phyloP scores from a whole-genome alignment of 306 rosid genomes.

The Fragaria vesca region DNA sequence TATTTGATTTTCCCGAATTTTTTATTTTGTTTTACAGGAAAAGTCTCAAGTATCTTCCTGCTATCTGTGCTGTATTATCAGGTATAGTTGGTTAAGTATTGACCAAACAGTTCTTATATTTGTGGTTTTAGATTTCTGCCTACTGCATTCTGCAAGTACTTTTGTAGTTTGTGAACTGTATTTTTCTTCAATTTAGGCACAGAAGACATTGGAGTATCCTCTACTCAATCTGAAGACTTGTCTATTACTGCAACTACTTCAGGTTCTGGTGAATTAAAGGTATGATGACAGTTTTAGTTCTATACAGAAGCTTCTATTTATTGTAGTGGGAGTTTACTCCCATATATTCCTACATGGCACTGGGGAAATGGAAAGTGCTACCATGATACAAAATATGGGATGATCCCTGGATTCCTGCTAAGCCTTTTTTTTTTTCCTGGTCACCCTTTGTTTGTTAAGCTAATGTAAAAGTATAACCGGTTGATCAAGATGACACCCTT shows the following conservation, averaged over 20 bases:
- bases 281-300: constrained; percentile 15
- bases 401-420: not conserved
- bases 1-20: not conserved
- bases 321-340: not conserved
- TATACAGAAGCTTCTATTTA: not conserved
- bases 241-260: constrained; percentile 39
- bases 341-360: not conserved
- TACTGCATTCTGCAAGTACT: not conserved
- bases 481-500: not conserved
- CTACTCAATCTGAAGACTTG: constrained; percentile 53
- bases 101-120: not conserved
- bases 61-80: constrained; percentile 46
- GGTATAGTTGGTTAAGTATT: constrained; percentile 30
- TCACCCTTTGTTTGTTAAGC: too few species aligned
- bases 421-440: too few species aligned
- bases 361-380: not conserved
- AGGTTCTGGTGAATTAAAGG: constrained; percentile 54
- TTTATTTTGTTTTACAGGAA: constrained; percentile 42
- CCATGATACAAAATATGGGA: not conserved
- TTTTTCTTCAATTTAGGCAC: constrained; percentile 18
- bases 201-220: constrained; percentile 47
- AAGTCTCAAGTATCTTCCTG: constrained; percentile 28
- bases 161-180: not conserved
- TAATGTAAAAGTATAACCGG: too few species aligned
- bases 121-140: not conserved